Base-by-base conservation (phyloP, 495 filamentous ascomycete species). In the Bombardia bombarda region DNA sequence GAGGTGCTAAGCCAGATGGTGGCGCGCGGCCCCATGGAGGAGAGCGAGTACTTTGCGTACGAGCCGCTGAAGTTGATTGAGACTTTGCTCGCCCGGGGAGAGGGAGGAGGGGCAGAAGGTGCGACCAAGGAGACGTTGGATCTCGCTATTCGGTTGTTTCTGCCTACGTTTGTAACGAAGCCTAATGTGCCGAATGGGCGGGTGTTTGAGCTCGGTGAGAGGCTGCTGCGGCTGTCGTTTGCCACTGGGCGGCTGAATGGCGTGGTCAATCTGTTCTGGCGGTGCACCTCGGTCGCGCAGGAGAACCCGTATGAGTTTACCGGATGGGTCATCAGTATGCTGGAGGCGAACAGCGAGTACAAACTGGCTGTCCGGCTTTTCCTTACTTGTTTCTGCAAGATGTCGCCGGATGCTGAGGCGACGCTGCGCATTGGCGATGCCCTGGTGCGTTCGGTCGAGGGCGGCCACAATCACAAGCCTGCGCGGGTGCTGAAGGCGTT, bases 1-100 rank as follows among this genome's bases (percentile, higher is more conserved):
- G 49, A 46, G 16, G 40, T 76, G 5, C 45, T 72, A 2, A 12
- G 28, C 12, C n/a, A 30, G 16, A 45, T 70, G 1, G 20, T 61
- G 16, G 21, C 19, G 4, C 38, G 55, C 3, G 62, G 59, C 0
- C 33, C 55, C 1, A 31, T 75, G 0, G 42, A 58, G 3, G 64
- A 69, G 40, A 46, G 37, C 7, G 45, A 51, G 21, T 73, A 60
- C 32, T 49, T 62, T 16, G 50, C 44, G 19, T 57, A 67, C 28
- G 25, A 57, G 0, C 67, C 69, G 21, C 21, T 58, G 2, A 3
- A 42, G 7, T 48, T 72, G 14, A 55, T 72, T 36, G 35, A 61
- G 4, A 44, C 37, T 1, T 36, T 62, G 16, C 43, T 70, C n/a
- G 22, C 43, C 4, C 30, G 22, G 19, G 38, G 30, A 30, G 32